phyloP scores from a whole-genome alignment of 768 basidiomycete genomes.

The Lactifluus piperatus region DNA sequence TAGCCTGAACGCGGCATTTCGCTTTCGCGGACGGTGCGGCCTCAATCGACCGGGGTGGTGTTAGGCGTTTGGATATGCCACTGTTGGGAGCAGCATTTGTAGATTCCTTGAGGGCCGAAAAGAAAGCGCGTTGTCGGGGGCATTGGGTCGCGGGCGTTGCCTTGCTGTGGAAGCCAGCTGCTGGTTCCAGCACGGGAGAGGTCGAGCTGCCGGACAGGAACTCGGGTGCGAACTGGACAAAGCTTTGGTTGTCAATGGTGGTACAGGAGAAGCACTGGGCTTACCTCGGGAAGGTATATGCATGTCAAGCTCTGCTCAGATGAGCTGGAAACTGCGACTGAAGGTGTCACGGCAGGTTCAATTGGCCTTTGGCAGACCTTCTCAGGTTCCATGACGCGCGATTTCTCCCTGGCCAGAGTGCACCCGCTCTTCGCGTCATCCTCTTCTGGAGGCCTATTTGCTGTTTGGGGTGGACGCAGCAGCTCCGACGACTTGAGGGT shows the following conservation, averaged over 20 bases:
- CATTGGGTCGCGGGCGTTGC: not conserved
- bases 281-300: conserved; percentile 17
- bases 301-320: conserved; percentile 14
- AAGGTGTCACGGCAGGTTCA: not conserved
- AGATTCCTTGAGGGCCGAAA: conserved; percentile 6
- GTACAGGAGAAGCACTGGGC: not conserved
- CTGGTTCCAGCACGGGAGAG: conserved; percentile 11
- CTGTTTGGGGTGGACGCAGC: not conserved
- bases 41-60: not conserved
- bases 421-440: not conserved
- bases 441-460: not conserved
- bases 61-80: conserved; percentile 5
- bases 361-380: not conserved
- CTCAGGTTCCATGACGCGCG: not conserved
- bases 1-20: not conserved
- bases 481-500: not conserved
- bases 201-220: conserved; percentile 18
- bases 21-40: not conserved
- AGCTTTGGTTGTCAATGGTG: not conserved
- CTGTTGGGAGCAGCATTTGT: not conserved
- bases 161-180: conserved; percentile 16
- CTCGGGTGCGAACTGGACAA: conserved; percentile 16
- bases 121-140: conserved; percentile 14
- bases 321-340: not conserved
- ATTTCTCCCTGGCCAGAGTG: conserved; percentile 1